phyloP scores from a whole-genome alignment of 441 rosid species.

The Pelargonium australe region DNA sequence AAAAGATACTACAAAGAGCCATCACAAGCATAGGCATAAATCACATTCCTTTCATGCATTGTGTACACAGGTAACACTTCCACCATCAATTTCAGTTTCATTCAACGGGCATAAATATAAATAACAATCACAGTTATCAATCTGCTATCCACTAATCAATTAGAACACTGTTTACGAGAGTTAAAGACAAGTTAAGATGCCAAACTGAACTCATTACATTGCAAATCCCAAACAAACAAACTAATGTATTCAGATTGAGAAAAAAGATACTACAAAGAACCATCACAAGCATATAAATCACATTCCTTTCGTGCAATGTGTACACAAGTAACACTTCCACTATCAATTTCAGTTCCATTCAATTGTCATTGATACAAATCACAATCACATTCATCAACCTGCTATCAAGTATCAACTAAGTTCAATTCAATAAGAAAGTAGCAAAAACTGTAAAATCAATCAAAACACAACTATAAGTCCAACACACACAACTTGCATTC shows the following conservation, averaged over 20 bases:
- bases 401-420: background rate
- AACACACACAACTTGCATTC: background rate
- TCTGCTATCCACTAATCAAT: too few species aligned
- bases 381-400: background rate
- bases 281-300: background rate
- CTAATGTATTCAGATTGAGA: background rate
- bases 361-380: background rate
- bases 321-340: background rate
- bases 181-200: background rate
- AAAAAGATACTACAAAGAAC: background rate
- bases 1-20: background rate
- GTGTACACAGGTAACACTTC: background rate
- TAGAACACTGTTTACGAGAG: background rate
- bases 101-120: background rate
- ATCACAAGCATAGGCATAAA: background rate
- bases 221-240: background rate
- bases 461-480: background rate
- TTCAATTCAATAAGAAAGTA: background rate
- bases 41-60: background rate
- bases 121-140: background rate
- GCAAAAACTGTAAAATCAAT: background rate
- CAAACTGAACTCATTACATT: conserved; percentile 2
- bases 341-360: background rate
- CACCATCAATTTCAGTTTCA: background rate
- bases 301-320: background rate